phyloP scores from a whole-genome alignment of 1,139 yeast genomes.

The Meyerozyma elateridarum region DNA sequence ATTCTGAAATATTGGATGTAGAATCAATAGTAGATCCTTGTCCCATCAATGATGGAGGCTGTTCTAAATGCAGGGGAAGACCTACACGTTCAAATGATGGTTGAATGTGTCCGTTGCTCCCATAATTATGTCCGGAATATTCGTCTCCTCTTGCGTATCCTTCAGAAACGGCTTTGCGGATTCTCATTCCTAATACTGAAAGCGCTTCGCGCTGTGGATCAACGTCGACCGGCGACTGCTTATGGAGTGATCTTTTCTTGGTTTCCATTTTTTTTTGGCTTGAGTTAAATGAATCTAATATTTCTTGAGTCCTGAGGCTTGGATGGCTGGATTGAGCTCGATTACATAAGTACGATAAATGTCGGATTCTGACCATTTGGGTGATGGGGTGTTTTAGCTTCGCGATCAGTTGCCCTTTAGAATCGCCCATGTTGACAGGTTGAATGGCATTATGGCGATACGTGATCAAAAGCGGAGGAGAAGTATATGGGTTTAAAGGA shows the following conservation, averaged over 20 bases:
- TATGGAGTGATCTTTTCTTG: conserved; percentile 20
- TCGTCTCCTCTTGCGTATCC: conserved; percentile 40
- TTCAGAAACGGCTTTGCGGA: conserved; percentile 61
- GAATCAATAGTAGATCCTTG: conserved; percentile 40
- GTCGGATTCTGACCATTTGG: too few species aligned
- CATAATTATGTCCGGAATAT: conserved; percentile 7
- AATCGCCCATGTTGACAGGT: too few species aligned
- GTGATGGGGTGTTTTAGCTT: too few species aligned
- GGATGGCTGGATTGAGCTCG: too few species aligned
- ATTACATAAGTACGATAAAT: too few species aligned
- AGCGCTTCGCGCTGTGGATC: conserved; percentile 27
- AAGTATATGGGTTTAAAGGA: too few species aligned
- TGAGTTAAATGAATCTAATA: too few species aligned
- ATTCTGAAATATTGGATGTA: conserved; percentile 43
- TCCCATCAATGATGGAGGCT: conserved; percentile 37
- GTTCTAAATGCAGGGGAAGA: conserved; percentile 41
- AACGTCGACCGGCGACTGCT: conserved; percentile 11
- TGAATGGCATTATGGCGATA: too few species aligned
- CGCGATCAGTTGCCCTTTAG: too few species aligned
- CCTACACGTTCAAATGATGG: conserved; percentile 40
- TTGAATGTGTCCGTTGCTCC: conserved; percentile 8
- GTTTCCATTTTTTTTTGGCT: too few species aligned
- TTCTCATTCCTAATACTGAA: conserved; percentile 63
- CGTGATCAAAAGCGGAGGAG: too few species aligned
- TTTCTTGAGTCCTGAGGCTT: too few species aligned